Evolutionary conservation across 108 stramenopile species (phyloP).

Genomic region (Chaetoceros muelleri): DNA sequence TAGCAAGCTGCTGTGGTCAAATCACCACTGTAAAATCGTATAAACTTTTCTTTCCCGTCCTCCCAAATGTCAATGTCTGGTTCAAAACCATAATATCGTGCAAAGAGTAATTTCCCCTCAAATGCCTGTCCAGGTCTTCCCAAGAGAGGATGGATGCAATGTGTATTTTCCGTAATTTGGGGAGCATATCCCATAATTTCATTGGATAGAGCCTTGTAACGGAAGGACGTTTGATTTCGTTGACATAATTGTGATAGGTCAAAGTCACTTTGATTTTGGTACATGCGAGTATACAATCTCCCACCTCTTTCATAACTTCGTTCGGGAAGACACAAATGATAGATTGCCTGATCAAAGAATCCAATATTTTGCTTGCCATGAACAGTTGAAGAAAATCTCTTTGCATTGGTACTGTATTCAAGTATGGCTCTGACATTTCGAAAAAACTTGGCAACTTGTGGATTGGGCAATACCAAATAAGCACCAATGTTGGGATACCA

Average conservation of each 20-base stretch:
- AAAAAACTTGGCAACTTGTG: slow-evolving; percentile 1
- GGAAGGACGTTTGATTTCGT: neutral
- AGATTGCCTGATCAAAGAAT: slow-evolving; percentile 4
- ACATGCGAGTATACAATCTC: neutral
- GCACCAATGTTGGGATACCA: slow-evolving; percentile 1
- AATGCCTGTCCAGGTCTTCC: neutral
- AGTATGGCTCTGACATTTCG: neutral
- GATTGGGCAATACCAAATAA: neutral
- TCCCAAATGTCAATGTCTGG: neutral
- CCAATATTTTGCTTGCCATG: neutral
- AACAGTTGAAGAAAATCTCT: neutral
- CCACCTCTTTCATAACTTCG: neutral
- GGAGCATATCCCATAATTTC: slow-evolving; percentile 2
- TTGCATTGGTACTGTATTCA: neutral
- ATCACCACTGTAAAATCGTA: neutral
- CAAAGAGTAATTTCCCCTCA: slow-evolving; percentile 1
- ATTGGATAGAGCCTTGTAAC: neutral
- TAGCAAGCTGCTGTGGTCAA: neutral
- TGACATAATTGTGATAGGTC: too few relatives aligned
- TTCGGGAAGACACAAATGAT: neutral
- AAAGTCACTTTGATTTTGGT: too few relatives aligned
- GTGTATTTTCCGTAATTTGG: neutral
- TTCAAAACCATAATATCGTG: slow-evolving; percentile 1
- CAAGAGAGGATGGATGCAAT: slow-evolving; percentile 6
- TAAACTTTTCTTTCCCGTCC: neutral